Percentiles rank a stretch among this genome's conserved stretches.
These are phyloP conservation scores for Penicillium ochrochloron DNA, from an alignment of 495 filamentous ascomycete species.

Conservation along the genomic window DNA sequence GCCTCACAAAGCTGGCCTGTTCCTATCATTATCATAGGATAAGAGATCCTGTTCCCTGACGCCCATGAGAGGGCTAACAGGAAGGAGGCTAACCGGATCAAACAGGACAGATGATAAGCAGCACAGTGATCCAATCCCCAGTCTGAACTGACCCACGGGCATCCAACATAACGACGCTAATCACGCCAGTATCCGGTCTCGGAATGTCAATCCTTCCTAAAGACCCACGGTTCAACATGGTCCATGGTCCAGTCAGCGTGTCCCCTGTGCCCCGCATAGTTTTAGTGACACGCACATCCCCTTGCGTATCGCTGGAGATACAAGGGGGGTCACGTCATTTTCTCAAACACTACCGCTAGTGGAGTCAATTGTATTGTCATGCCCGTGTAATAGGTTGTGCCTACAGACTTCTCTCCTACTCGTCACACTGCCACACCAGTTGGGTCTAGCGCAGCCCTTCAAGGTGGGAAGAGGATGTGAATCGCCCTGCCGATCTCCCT, in stretches of 20 bases:
- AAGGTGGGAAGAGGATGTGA: background rate
- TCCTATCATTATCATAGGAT: background rate
- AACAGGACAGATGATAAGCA: slow-evolving; percentile 9
- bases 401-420: background rate
- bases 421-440: background rate
- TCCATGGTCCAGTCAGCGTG: background rate
- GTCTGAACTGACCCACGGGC: slow-evolving; percentile 22
- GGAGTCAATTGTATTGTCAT: background rate
- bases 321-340: slow-evolving; percentile 19
- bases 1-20: background rate
- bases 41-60: background rate
- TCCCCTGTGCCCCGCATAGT: slow-evolving; percentile 6
- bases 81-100: background rate
- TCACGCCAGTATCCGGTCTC: slow-evolving; percentile 33
- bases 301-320: slow-evolving; percentile 18
- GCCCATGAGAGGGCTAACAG: background rate
- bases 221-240: slow-evolving; percentile 31
- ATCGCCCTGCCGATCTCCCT: slow-evolving; percentile 22
- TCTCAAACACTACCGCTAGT: background rate
- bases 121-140: slow-evolving; percentile 19
- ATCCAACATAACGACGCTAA: slow-evolving; percentile 24
- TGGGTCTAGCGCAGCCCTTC: background rate
- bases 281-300: slow-evolving; percentile 24
- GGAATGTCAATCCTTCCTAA: slow-evolving; percentile 28
- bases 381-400: background rate